Percentiles rank a stretch among this genome's conserved stretches.
These are phyloP conservation scores for Rosa hybrid DNA, from an alignment of 331 rosid genomes.

Conservation along the genomic window DNA sequence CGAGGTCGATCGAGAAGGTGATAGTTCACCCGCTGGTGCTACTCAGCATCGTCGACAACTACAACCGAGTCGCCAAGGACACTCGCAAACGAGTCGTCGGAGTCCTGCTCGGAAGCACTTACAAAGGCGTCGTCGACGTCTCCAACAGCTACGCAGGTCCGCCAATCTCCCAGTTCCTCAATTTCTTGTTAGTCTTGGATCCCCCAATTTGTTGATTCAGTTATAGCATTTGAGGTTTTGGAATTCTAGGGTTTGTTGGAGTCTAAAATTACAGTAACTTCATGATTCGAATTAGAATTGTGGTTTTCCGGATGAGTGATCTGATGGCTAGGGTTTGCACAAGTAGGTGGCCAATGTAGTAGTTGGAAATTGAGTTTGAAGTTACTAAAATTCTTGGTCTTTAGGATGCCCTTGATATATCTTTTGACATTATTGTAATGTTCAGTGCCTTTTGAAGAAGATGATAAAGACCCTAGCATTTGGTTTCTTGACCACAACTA, in stretches of 20 bases:
- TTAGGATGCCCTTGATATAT: background rate
- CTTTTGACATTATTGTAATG: background rate
- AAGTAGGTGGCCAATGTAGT: background rate
- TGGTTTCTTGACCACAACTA: slow-evolving; percentile 99
- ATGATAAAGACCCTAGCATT: slow-evolving; percentile 88
- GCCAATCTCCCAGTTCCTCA: background rate
- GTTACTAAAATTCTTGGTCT: background rate
- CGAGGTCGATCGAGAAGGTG: slow-evolving; percentile 78
- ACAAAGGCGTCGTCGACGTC: slow-evolving; percentile 91
- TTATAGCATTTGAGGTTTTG: background rate
- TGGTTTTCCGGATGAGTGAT: background rate
- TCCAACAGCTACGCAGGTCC: slow-evolving; percentile 90
- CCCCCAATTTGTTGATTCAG: background rate
- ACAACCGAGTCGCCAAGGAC: slow-evolving; percentile 88
- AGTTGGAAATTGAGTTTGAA: slow-evolving; percentile 1
- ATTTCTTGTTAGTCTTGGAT: background rate
- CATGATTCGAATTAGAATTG: background rate
- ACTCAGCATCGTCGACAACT: slow-evolving; percentile 94
- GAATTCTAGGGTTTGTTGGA: background rate
- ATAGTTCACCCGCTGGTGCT: slow-evolving; percentile 85
- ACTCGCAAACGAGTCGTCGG: slow-evolving; percentile 94
- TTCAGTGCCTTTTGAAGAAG: slow-evolving; percentile 97
- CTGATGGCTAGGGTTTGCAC: slow-evolving; percentile 1
- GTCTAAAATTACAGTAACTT: background rate
- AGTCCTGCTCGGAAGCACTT: slow-evolving; percentile 77